Percentiles rank a stretch among this genome's conserved stretches.
phyloP scores from a whole-genome alignment of 2,329 filamentous ascomycete species.

The Fonsecaea nubica region DNA sequence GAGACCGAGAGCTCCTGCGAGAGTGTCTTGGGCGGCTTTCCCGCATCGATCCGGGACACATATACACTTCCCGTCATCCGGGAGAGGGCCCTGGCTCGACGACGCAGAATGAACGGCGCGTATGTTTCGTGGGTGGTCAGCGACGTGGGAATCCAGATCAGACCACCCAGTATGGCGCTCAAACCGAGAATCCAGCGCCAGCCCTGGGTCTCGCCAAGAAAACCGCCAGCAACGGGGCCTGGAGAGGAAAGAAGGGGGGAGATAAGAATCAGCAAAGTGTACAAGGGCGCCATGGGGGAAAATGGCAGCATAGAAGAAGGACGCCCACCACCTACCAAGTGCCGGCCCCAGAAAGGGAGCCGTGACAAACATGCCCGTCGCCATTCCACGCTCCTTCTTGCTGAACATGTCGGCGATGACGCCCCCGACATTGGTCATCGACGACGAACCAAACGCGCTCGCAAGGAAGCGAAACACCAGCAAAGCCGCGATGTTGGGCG shows the following conservation, averaged over 20 bases:
- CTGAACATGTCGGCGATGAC: conserved; percentile 70
- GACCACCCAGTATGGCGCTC: conserved; percentile 66
- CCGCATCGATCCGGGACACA: conserved; percentile 58
- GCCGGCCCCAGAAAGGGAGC: conserved; percentile 58
- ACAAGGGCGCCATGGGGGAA: conserved; percentile 15
- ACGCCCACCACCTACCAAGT: conserved; percentile 44
- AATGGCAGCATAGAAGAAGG: conserved; percentile 16
- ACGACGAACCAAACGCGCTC: conserved; percentile 50
- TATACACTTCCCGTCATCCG: conserved; percentile 62
- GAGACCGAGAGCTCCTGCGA: conserved; percentile 58
- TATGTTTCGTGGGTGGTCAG: conserved; percentile 66
- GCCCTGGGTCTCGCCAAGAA: conserved; percentile 46
- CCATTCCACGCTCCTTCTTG: conserved; percentile 65
- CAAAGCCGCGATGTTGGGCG: conserved; percentile 70
- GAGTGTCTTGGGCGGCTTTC: conserved; percentile 51
- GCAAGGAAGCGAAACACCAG: conserved; percentile 69
- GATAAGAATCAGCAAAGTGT: conserved; percentile 25
- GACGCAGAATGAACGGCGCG: conserved; percentile 58
- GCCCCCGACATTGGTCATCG: conserved; percentile 72
- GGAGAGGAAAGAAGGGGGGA: conserved; percentile 19
- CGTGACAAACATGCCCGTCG: conserved; percentile 68
- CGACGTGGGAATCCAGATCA: conserved; percentile 61
- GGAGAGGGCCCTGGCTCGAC: conserved; percentile 59
- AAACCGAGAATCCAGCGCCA: conserved; percentile 74
- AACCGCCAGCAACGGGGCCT: conserved; percentile 61